phyloP scores from a whole-genome alignment of 2,329 filamentous ascomycete species.

The Pseudocercospora fuligena region DNA sequence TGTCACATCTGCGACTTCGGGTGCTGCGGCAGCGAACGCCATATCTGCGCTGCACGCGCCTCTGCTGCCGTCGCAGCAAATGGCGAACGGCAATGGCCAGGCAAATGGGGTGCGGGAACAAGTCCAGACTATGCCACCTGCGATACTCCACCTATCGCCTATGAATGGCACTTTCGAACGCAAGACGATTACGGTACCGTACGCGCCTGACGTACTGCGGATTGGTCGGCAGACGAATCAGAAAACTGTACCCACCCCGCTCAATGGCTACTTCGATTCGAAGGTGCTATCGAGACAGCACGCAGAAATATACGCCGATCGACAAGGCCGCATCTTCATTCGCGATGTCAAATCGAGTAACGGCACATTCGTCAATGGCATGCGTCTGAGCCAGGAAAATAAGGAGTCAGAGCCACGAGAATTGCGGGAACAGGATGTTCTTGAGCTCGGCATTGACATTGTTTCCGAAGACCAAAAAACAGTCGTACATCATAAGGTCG shows the following conservation, averaged over 20 bases:
- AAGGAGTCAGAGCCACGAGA: constrained; percentile 96
- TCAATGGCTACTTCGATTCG: constrained; percentile 96
- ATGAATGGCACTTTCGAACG: constrained; percentile 96
- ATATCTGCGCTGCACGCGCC: constrained; percentile 68
- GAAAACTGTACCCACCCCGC: constrained; percentile 87
- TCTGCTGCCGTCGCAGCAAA: constrained; percentile 66
- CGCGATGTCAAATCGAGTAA: constrained; percentile 98
- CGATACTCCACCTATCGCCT: constrained; percentile 83
- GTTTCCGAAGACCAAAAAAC: constrained; percentile 99
- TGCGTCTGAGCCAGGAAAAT: constrained; percentile 88
- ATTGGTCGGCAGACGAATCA: constrained; percentile 97
- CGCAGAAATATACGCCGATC: constrained; percentile 91
- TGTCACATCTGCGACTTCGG: constrained; percentile 62
- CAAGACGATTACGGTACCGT: constrained; percentile 93
- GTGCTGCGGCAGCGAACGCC: constrained; percentile 63
- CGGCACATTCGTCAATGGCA: constrained; percentile 95
- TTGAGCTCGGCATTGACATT: constrained; percentile 97
- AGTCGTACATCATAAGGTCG: constrained; percentile 97
- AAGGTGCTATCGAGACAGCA: constrained; percentile 96
- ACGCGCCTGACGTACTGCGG: constrained; percentile 87
- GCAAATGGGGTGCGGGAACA: constrained; percentile 61
- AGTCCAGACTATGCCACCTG: constrained; percentile 62
- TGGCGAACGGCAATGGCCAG: constrained; percentile 63
- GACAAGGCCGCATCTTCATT: constrained; percentile 80
- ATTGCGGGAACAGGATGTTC: constrained; percentile 84